Base-by-base conservation (phyloP, 2,329 filamentous ascomycete species). In the Lachnellula subtilissima region DNA sequence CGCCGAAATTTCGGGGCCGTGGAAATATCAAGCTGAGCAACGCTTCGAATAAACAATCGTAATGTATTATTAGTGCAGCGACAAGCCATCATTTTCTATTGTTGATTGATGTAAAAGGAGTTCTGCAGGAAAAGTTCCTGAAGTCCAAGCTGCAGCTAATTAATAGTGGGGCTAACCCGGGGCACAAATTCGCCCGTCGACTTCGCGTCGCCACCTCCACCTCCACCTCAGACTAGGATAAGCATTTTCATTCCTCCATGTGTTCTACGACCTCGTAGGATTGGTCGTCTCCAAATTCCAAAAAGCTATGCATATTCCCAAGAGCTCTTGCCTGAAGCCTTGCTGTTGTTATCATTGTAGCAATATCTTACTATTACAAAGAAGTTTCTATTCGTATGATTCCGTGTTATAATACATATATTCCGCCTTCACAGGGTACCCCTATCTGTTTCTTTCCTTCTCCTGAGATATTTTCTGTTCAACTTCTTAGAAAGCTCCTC, bases 11-110 rank as follows among this genome's bases (percentile, higher is more conserved):
- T 46, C 32, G 28, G 11, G 7, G 23, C 15, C 4, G 6, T 25
- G 37, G 62, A 51, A n/a, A 69, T 23, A 53, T 70, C 66, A 35
- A 70, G 53, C 36, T 68, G 64, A 15, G 67, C 58, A 46, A 70
- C 52, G 57, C 57, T 66, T 52, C 67, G 63, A 23, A 70, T 61
- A 46, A 70, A 70, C 2, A 64, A 47, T 53, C 57, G 54, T n/a
- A 70, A 57, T 14, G 59, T 61, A 48, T 66, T 66, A 22, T 49
- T 45, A 23, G 54, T 61, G 50, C 67, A 70, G 23, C 56, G 59
- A 56, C 68, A 69, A 62, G 60, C 48, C 68, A 70, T 70, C 46
- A 56, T 49, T 46, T 42, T 36, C 28, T 53, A 37, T 35, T 52
- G n/a, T 22, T 42, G 22, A n/a, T 28, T 23, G 43, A 36, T 23